Evolutionary conservation across 116 monocot genomes (phyloP).

Genomic region (Zostera marina): DNA sequence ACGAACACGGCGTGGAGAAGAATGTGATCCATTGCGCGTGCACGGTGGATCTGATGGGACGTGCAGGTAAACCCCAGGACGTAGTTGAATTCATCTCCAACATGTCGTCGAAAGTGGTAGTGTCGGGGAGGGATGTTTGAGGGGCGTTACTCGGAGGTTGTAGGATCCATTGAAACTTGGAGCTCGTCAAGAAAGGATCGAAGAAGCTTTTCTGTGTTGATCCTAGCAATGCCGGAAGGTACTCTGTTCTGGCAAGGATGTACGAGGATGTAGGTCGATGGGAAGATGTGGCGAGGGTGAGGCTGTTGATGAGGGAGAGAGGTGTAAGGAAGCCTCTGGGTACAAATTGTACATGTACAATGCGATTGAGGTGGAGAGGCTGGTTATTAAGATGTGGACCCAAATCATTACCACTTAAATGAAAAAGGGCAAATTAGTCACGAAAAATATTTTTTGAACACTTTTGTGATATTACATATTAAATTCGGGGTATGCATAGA

Average conservation of each 20-base stretch:
- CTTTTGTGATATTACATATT: no score
- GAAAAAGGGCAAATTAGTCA: no score
- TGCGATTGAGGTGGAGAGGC: slow-evolving; percentile 23
- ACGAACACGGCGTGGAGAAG: slow-evolving; percentile 18
- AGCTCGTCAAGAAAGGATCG: slow-evolving; percentile 21
- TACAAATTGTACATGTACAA: no score
- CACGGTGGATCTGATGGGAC: slow-evolving; percentile 38
- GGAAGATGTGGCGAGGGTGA: slow-evolving; percentile 33
- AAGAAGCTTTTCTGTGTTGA: slow-evolving; percentile 24
- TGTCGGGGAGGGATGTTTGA: slow-evolving; percentile 18
- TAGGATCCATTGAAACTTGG: slow-evolving; percentile 17
- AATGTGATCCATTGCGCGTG: slow-evolving; percentile 34
- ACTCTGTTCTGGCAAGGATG: slow-evolving; percentile 22
- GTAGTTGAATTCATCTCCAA: slow-evolving; percentile 22
- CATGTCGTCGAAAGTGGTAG: slow-evolving; percentile 12
- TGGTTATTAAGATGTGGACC: no score
- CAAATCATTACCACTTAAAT: no score
- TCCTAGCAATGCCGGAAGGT: slow-evolving; percentile 37
- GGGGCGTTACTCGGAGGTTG: slow-evolving; percentile 37
- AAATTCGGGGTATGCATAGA: no score
- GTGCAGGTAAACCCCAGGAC: slow-evolving; percentile 19
- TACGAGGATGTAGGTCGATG: slow-evolving; percentile 33
- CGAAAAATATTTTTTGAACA: no score
- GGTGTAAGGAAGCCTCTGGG: slow-evolving; percentile 40
- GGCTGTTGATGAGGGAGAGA: slow-evolving; percentile 35